phyloP scores from a whole-genome alignment of 257 asterid species.

The Linderniella brevidens region DNA sequence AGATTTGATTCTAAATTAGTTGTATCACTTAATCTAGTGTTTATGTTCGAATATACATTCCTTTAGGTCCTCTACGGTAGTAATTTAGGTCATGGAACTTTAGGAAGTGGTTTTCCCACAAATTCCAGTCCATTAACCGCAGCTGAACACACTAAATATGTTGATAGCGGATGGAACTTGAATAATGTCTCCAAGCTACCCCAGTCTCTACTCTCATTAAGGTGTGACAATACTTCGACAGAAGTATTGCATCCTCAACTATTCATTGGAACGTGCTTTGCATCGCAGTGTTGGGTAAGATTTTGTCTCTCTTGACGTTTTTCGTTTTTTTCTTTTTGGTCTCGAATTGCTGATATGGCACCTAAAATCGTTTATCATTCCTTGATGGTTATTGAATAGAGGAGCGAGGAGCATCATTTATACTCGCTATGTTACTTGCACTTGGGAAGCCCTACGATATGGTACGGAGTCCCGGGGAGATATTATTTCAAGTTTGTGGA shows the following conservation, averaged over 20 bases:
- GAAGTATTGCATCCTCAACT: slow-evolving; percentile 27
- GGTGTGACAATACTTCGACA: slow-evolving; percentile 25
- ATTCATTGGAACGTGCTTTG: slow-evolving; percentile 72
- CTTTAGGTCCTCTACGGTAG: slow-evolving; percentile 54
- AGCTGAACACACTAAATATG: slow-evolving; percentile 21
- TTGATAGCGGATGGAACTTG: slow-evolving; percentile 68
- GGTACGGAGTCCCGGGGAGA: slow-evolving; percentile 65
- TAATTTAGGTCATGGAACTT: slow-evolving; percentile 17
- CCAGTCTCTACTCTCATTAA: slow-evolving; percentile 63
- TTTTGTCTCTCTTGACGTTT: slow-evolving; percentile 4
- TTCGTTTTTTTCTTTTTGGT: slow-evolving; percentile 1
- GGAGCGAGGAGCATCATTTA: slow-evolving; percentile 59
- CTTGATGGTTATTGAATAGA: slow-evolving; percentile 35
- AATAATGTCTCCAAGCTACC: slow-evolving; percentile 43
- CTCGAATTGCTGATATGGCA: not conserved
- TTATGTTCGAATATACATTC: slow-evolving; percentile 12
- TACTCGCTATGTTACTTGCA: slow-evolving; percentile 63
- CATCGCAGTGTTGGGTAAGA: slow-evolving; percentile 75
- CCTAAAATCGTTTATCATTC: slow-evolving; percentile 6
- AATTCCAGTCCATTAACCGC: slow-evolving; percentile 11
- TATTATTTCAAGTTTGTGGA: slow-evolving; percentile 43
- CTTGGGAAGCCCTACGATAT: slow-evolving; percentile 49
- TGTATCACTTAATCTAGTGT: too few species aligned
- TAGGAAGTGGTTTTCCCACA: slow-evolving; percentile 39
- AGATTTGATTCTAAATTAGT: slow-evolving; percentile 9